Evolutionary conservation across 768 basidiomycete genomes (phyloP).

Genomic region (Tremella mesenterica): DNA sequence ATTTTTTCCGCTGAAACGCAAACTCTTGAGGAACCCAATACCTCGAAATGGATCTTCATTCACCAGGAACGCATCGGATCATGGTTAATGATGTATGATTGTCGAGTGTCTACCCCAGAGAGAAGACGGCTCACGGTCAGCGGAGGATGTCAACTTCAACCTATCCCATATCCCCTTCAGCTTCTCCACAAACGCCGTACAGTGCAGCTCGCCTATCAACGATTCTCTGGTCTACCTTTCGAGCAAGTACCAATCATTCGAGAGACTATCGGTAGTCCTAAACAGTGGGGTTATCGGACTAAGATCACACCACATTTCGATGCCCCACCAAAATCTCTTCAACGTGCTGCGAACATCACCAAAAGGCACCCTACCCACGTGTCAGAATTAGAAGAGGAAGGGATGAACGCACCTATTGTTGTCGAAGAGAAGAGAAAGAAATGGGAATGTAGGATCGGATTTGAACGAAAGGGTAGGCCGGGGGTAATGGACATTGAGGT

Average conservation of each 20-base stretch:
- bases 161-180: conserved; percentile 75
- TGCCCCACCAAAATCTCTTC: conserved; percentile 48
- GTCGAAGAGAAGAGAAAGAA: conserved; percentile 10
- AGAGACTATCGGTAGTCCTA: conserved; percentile 73
- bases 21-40: background rate
- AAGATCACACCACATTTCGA: conserved; percentile 98
- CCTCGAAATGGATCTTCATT: no score
- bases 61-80: background rate
- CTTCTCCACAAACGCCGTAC: conserved; percentile 61
- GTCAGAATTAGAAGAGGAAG: conserved; percentile 8
- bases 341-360: conserved; percentile 43
- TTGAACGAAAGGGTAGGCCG: conserved; percentile 67
- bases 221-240: conserved; percentile 48
- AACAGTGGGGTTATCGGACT: conserved; percentile 85
- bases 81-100: background rate
- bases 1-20: background rate
- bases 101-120: background rate
- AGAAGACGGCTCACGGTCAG: conserved; percentile 13
- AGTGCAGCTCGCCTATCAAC: conserved; percentile 29
- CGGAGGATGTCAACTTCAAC: conserved; percentile 88
- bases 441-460: conserved; percentile 76
- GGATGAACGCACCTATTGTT: background rate
- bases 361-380: conserved; percentile 13
- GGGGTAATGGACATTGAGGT: conserved; percentile 88
- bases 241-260: conserved; percentile 58